Evolutionary conservation across 1,139 yeast genomes (phyloP).

Genomic region (Pneumocystis carinii): DNA sequence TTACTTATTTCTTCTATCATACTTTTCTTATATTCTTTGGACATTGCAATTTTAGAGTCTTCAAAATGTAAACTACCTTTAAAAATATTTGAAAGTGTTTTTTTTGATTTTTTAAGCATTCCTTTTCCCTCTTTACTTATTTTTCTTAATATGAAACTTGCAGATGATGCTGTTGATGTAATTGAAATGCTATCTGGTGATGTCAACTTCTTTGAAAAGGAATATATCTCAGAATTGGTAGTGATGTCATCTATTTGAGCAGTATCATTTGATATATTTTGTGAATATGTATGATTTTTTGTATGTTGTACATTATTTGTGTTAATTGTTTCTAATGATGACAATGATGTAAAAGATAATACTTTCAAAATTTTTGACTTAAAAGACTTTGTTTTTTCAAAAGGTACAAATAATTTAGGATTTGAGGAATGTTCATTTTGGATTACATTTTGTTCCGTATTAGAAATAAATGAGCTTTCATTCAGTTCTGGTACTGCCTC

Average conservation of each 20-base stretch:
- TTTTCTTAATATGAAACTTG: slow-evolving; percentile 8
- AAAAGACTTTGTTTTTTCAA: background rate
- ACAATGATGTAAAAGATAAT: background rate
- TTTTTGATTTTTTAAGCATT: background rate
- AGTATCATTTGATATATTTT: background rate
- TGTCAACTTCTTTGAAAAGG: background rate
- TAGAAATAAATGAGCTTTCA: background rate
- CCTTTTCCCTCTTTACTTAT: slow-evolving; percentile 4
- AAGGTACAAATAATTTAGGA: too few species aligned
- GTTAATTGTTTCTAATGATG: background rate
- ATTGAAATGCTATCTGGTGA: slow-evolving; percentile 9
- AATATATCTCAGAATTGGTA: background rate
- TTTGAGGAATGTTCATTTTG: background rate
- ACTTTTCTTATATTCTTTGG: background rate
- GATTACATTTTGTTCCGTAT: background rate
- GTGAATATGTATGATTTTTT: background rate
- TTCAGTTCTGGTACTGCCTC: background rate
- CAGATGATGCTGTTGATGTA: slow-evolving; percentile 10
- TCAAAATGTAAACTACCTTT: slow-evolving; percentile 6
- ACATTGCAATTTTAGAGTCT: slow-evolving; percentile 4
- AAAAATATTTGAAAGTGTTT: background rate
- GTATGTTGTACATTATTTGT: background rate
- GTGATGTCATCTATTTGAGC: background rate
- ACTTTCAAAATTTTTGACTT: background rate
- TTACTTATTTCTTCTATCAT: background rate